Evolutionary conservation across 345 rosid genomes (phyloP).

Genomic region (Fremontodendron californicum): DNA sequence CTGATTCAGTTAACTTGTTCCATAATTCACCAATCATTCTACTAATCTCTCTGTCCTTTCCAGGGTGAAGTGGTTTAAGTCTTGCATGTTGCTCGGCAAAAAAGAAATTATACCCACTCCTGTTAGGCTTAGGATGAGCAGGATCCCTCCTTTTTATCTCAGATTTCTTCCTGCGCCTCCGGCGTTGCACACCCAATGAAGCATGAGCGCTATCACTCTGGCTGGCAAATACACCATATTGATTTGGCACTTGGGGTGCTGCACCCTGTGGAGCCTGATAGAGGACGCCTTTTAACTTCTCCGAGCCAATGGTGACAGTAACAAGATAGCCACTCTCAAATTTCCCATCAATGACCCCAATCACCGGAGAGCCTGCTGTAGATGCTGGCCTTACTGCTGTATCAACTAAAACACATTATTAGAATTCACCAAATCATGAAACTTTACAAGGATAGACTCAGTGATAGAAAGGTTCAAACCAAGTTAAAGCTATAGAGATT

Average conservation of each 20-base stretch:
- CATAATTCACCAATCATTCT: constrained; percentile 92
- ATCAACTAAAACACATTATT: not conserved
- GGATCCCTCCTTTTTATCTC: constrained; percentile 95
- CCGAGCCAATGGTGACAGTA: constrained; percentile 72
- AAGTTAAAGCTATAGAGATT: not conserved
- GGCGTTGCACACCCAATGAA: constrained; percentile 49
- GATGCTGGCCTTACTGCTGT: constrained; percentile 32
- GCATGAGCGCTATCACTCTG: constrained; percentile 23
- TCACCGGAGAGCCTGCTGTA: constrained; percentile 48
- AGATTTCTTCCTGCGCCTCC: constrained; percentile 79
- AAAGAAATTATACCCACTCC: constrained; percentile 96
- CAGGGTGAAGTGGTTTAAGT: constrained; percentile 87
- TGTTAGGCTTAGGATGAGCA: constrained; percentile 84
- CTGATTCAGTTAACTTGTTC: constrained; percentile 65
- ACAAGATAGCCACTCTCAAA: constrained; percentile 87
- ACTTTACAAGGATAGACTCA: not conserved
- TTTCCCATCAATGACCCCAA: constrained; percentile 88
- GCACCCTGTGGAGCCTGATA: constrained; percentile 50
- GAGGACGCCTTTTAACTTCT: constrained; percentile 77
- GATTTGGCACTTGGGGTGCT: constrained; percentile 31
- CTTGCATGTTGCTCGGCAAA: constrained; percentile 93
- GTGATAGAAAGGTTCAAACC: not conserved
- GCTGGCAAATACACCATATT: constrained; percentile 24
- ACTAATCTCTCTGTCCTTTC: constrained; percentile 92
- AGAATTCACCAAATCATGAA: not conserved